A percentile compares a stretch with the other conserved stretches of the same genome.
phyloP scores from a whole-genome alignment of 1,139 yeast species.

The Ogataea hybrid region DNA sequence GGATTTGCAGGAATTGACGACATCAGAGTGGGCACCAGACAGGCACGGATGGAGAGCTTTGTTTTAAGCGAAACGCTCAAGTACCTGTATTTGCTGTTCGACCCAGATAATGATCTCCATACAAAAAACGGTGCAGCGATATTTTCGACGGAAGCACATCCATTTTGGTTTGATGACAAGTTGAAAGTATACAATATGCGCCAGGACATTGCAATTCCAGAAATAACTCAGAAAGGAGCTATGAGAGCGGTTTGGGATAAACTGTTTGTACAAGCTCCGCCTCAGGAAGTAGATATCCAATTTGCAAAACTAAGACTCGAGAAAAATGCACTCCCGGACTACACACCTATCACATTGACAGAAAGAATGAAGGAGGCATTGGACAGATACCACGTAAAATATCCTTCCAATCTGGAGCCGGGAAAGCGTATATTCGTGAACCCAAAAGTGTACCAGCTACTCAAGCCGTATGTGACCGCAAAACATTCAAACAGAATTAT shows the following conservation, averaged over 20 bases:
- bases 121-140: conserved; percentile 49
- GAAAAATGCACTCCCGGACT: neutral
- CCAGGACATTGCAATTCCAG: neutral
- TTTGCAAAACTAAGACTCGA: conserved; percentile 3
- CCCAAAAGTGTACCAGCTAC: conserved; percentile 8
- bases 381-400: conserved; percentile 1
- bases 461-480: conserved; percentile 6
- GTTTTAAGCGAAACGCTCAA: conserved; percentile 84
- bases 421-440: conserved; percentile 9
- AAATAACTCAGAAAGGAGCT: conserved; percentile 4
- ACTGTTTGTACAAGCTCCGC: neutral
- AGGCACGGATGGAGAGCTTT: conserved; percentile 89
- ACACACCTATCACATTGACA: conserved; percentile 5
- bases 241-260: conserved; percentile 3
- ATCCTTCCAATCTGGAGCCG: conserved; percentile 2
- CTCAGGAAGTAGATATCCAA: conserved; percentile 4
- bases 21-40: conserved; percentile 57
- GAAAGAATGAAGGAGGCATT: neutral
- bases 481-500: neutral
- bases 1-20: conserved; percentile 83
- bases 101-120: conserved; percentile 46
- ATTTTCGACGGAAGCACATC: conserved; percentile 94
- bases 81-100: conserved; percentile 78
- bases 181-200: conserved; percentile 22
- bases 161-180: conserved; percentile 59